Percentiles rank a stretch among this genome's conserved stretches.
Conservation (phyloP, 768 basidiomycete species). For the Tulasnella sp. region DNA sequence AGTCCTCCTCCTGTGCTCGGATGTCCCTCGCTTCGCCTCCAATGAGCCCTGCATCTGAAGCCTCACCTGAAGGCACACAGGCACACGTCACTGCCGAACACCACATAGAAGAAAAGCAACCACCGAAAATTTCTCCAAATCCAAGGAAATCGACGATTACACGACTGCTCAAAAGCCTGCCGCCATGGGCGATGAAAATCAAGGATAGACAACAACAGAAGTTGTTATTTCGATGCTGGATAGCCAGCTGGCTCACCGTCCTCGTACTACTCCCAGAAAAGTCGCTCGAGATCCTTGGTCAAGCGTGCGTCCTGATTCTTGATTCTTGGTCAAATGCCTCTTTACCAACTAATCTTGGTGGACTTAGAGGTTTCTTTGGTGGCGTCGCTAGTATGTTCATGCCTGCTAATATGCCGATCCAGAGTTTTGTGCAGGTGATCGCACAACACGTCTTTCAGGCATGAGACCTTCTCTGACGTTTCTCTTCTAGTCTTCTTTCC, state of each 20-base stretch:
- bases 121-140: background rate
- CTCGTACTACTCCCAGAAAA: background rate
- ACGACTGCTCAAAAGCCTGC: background rate
- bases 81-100: too few relatives aligned
- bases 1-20: too few relatives aligned
- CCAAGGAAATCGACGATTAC: background rate
- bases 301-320: slow-evolving; percentile 11
- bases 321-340: background rate
- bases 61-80: too few relatives aligned
- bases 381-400: slow-evolving; percentile 6
- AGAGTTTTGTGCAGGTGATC: slow-evolving; percentile 1
- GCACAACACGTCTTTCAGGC: background rate
- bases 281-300: background rate
- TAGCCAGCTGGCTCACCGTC: slow-evolving; percentile 2
- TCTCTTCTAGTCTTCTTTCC: background rate
- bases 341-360: background rate
- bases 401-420: slow-evolving; percentile 12
- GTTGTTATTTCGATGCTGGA: slow-evolving; percentile 3
- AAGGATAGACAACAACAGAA: slow-evolving; percentile 4
- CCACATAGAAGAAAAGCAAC: too few relatives aligned
- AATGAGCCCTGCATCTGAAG: too few relatives aligned
- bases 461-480: too few relatives aligned
- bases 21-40: too few relatives aligned
- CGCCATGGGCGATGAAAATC: background rate
- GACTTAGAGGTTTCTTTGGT: slow-evolving; percentile 8